Base-by-base conservation (phyloP, 2,329 filamentous ascomycete genomes). In the Stemphylium vesicarium region DNA sequence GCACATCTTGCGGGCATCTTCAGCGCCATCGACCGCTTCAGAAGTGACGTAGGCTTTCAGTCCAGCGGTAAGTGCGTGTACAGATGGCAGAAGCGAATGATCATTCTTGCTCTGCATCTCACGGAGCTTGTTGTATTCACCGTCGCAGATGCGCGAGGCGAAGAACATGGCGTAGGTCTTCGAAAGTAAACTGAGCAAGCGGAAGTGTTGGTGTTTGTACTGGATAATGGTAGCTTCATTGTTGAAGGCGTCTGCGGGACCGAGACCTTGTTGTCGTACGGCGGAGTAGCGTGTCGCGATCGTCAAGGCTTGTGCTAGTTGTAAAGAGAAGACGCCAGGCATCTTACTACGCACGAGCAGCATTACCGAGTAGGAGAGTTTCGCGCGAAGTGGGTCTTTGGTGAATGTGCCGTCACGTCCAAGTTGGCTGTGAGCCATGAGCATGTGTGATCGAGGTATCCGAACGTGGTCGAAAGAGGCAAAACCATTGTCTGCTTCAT, bases 281-380 rank as follows among this genome's bases (percentile, higher is more conserved):
- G 76, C 74, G 0, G 77, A 75, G 55, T 83, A 83, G 35, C 81
- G 72, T 0, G 81, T 77, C 3, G 81, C 81, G 3, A 83, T 76
- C 0, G 81, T 83, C 3, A 81, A 77, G 10, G 81, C 80, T 46
- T 81, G 71, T 1, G 81, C 80, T 9, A 83, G 77, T n/a, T 81
- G 76, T 16, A 82, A 70, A 7, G 79, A 67, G 3, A 80, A 79
- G 50, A 80, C 76, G 62, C 72, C 73, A 15, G 77, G 70, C 56
- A 79, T 78, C 29, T 59, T 67, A 2, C 76, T 72, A 16, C 80
- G 75, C 7, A 81, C 78, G 33, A 73, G 75, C 1, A 80, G 79
- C 51, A 82, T 60, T 16, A 78, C 79, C 0, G 79, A 80, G 58
- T 82, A 82, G 0, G 80, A 77, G 1, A 81, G 65, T 8, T 77